A percentile compares a stretch with the other conserved stretches of the same genome.
These are phyloP conservation scores for Nepenthes gracilis DNA, from an alignment of 148 eudicot species.

Conservation along the genomic window DNA sequence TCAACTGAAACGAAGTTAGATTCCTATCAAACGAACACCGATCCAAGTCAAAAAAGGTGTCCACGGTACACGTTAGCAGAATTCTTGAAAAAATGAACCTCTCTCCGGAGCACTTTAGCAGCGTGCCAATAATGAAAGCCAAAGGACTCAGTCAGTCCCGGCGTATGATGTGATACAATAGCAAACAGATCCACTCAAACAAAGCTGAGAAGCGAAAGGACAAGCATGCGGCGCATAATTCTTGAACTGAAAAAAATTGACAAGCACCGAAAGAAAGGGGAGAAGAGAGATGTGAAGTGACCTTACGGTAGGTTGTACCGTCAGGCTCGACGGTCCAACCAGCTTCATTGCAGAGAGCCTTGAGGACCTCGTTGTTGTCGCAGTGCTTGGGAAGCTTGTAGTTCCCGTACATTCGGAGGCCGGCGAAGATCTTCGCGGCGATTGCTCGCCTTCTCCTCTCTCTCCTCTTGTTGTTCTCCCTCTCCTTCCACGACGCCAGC, in stretches of 20 bases:
- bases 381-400: conserved; percentile 35
- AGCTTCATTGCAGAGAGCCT: conserved; percentile 31
- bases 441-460: conserved; percentile 30
- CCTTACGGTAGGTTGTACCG: conserved; percentile 43
- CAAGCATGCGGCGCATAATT: too few relatives aligned
- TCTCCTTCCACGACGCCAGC: conserved; percentile 34
- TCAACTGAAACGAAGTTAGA: too few relatives aligned
- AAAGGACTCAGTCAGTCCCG: too few relatives aligned
- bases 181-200: too few relatives aligned
- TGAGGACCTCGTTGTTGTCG: conserved; percentile 37
- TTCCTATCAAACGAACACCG: too few relatives aligned
- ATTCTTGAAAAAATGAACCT: too few relatives aligned
- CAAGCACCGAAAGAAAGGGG: background rate
- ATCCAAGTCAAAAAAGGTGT: too few relatives aligned
- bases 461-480: conserved; percentile 36
- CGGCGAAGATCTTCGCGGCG: conserved; percentile 28
- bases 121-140: too few relatives aligned
- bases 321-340: conserved; percentile 43
- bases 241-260: background rate
- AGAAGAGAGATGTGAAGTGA: background rate
- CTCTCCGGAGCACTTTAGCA: too few relatives aligned
- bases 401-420: conserved; percentile 24
- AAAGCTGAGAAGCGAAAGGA: too few relatives aligned
- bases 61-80: too few relatives aligned
- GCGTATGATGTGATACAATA: too few relatives aligned